These are phyloP conservation scores for Ceratocystis eucalypticola DNA, from an alignment of 2,329 filamentous ascomycete genomes.

Conservation along the genomic window DNA sequence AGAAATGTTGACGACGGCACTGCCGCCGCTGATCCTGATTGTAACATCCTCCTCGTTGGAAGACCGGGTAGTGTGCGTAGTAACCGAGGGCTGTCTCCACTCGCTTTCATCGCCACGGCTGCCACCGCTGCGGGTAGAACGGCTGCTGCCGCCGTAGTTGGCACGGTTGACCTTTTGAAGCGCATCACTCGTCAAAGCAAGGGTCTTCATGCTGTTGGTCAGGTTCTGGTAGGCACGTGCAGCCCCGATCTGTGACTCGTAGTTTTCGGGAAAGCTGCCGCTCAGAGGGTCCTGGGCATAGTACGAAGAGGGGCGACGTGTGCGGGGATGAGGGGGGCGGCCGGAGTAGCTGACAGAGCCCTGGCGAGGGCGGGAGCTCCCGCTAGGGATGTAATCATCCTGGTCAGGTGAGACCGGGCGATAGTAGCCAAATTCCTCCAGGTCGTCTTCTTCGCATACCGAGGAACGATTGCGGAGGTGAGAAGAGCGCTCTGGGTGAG, in stretches of 20 bases:
- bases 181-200: conserved; percentile 36
- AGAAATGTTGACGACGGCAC: conserved; percentile 42
- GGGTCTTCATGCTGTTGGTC: conserved; percentile 15
- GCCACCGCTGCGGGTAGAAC: conserved; percentile 43
- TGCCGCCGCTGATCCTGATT: conserved; percentile 45
- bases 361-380: conserved; percentile 13
- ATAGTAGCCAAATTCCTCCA: conserved; percentile 3
- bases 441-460: conserved; percentile 12
- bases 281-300: conserved; percentile 1
- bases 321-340: not conserved
- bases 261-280: conserved; percentile 19
- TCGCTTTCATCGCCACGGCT: conserved; percentile 50
- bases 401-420: conserved; percentile 7
- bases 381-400: conserved; percentile 11
- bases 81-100: conserved; percentile 43
- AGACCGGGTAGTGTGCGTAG: conserved; percentile 46
- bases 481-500: conserved; percentile 11
- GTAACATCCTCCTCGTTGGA: conserved; percentile 43
- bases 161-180: conserved; percentile 38
- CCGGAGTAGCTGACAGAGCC: conserved; percentile 10
- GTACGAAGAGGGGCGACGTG: conserved; percentile 13
- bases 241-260: conserved; percentile 32
- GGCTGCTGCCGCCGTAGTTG: conserved; percentile 37
- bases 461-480: conserved; percentile 12
- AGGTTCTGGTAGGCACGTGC: conserved; percentile 29